Evolutionary conservation across 2,329 filamentous ascomycete genomes (phyloP).

Genomic region (Fusarium chaquense): DNA sequence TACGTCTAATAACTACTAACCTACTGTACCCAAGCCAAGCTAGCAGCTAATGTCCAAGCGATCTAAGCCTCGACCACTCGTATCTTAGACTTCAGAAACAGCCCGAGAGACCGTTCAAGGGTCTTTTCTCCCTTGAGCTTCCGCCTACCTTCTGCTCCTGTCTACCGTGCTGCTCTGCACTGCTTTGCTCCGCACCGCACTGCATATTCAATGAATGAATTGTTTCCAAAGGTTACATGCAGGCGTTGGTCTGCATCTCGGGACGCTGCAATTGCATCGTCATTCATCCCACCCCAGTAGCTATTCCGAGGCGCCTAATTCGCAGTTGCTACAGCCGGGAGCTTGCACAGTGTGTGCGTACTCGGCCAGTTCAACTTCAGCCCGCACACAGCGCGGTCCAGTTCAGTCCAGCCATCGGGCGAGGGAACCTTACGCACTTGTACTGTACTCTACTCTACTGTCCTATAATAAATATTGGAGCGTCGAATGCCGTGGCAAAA

Average conservation of each 20-base stretch:
- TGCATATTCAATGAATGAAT: neutral
- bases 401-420: constrained; percentile 17
- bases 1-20: neutral
- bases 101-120: constrained; percentile 28
- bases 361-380: constrained; percentile 24
- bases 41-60: constrained; percentile 30
- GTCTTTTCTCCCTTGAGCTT: constrained; percentile 12
- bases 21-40: neutral
- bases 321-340: constrained; percentile 21
- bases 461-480: neutral
- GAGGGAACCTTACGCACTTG: constrained; percentile 12
- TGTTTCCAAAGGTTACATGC: constrained; percentile 27
- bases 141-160: neutral
- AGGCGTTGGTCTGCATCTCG: constrained; percentile 32
- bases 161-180: neutral
- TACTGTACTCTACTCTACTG: neutral
- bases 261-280: constrained; percentile 31
- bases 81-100: constrained; percentile 35
- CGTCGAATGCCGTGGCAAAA: constrained; percentile 39
- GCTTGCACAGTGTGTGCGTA: constrained; percentile 26
- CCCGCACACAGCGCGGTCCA: neutral
- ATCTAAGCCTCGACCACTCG: constrained; percentile 34
- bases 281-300: constrained; percentile 30
- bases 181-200: neutral
- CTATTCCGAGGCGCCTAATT: constrained; percentile 27